Base-by-base conservation (phyloP, 192 early-diverging fungal species). In the Backusella parvicylindrica region DNA sequence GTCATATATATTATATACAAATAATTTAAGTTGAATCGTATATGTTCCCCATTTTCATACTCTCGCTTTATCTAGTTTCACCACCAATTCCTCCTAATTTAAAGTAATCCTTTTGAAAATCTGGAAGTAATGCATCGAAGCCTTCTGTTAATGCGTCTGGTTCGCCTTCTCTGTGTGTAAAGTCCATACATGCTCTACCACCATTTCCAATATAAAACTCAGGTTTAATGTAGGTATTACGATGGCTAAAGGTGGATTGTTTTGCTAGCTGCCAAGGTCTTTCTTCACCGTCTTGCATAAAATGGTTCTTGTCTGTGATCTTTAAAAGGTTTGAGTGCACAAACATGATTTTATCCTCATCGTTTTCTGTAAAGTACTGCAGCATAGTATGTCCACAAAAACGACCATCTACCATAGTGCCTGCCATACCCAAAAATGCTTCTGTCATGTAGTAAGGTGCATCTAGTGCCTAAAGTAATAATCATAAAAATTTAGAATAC, bases 311-410 rank as follows among this genome's bases (percentile, higher is more conserved):
- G 31, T 75, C 69, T 7, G 79, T 81, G 3, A 77, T 70, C 36
- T 81, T 81, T 9, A 81, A 53, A n/a, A 81, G 64, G 33, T 81
- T 81, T 18, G 79, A 72, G 41, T 81, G 79, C n/a, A 81, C 43
- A 71, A 81, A 81, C 18, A 81, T 35, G 15, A 71, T 76, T 23
- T 53, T 41, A 13, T 53, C 71, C 1, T 78, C 65, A 3, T 69
- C 68, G 1, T 50, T 36, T 3, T 73, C 72, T 28, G 33, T 35
- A 6, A 69, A 60, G 33, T 74, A 81, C 32, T 81, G 79, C 5
- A 81, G 23, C 79, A 81, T 81, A 0, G 79, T 71, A 32, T 81
- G 79, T 3, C 79, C 79, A 50, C 79, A 81, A 49, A 70, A 81
- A 6, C 79, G 71, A 41, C 32, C 71, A 1, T 50, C 49, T n/a